phyloP scores from a whole-genome alignment of 352 stramenopile species.

The Phytophthora hybrid region DNA sequence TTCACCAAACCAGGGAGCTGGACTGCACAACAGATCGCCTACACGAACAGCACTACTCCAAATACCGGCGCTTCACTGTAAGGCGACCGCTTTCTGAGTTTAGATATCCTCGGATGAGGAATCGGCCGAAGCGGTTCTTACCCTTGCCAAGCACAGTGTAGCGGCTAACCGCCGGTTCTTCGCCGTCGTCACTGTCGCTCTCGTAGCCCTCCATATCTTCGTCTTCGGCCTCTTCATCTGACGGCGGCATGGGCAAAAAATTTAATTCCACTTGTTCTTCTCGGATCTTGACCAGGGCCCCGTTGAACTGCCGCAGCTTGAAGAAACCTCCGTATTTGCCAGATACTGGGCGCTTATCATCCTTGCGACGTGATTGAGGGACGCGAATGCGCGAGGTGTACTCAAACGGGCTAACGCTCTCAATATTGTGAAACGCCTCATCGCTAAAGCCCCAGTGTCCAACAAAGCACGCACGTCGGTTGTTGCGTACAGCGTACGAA shows the following conservation, averaged over 20 bases:
- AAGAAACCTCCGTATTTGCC: constrained; percentile 79
- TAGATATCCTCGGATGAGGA: constrained; percentile 74
- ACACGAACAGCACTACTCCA: constrained; percentile 40
- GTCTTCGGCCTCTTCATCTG: constrained; percentile 34
- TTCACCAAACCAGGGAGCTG: neutral
- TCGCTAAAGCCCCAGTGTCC: constrained; percentile 77
- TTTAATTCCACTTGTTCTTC: constrained; percentile 74
- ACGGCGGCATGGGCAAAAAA: constrained; percentile 59
- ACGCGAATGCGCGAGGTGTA: constrained; percentile 61
- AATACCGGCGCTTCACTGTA: constrained; percentile 64
- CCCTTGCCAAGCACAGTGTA: constrained; percentile 77
- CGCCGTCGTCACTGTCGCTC: constrained; percentile 34
- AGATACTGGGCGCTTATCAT: constrained; percentile 63
- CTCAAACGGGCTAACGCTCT: constrained; percentile 68
- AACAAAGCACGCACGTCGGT: constrained; percentile 57
- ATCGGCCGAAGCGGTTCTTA: constrained; percentile 71
- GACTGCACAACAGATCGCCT: neutral
- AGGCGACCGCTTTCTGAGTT: constrained; percentile 56
- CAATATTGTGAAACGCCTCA: constrained; percentile 48
- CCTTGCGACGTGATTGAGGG: constrained; percentile 38
- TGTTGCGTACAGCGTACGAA: constrained; percentile 52
- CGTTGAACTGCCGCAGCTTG: constrained; percentile 77
- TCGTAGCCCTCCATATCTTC: constrained; percentile 35
- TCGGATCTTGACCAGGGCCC: constrained; percentile 59
- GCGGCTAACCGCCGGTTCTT: constrained; percentile 37